Conservation (phyloP, 2,329 filamentous ascomycete species). For the Calonectria leucothoes region DNA sequence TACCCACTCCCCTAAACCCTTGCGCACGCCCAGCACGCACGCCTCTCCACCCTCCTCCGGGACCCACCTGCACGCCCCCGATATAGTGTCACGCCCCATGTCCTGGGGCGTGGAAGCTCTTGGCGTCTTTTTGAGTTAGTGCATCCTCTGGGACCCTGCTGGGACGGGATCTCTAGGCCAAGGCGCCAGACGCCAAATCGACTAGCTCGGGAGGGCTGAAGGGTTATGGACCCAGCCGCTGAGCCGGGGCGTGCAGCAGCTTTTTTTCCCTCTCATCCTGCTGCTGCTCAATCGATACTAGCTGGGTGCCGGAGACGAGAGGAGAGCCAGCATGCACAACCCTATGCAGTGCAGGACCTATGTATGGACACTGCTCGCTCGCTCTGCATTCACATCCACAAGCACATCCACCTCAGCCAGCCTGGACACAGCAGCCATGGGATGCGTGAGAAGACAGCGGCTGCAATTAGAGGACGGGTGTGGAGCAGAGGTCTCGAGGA, state of each 20-base stretch:
- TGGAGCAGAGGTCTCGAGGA: neutral
- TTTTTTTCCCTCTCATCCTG: neutral
- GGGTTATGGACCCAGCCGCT: conserved; percentile 43
- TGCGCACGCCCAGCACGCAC: neutral
- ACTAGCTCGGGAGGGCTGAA: conserved; percentile 54
- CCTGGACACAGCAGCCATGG: neutral
- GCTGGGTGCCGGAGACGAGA: conserved; percentile 11
- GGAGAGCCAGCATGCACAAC: conserved; percentile 3
- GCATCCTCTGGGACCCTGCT: conserved; percentile 33
- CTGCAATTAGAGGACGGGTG: neutral
- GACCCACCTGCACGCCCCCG: neutral
- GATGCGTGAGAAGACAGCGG: neutral
- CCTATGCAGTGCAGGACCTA: neutral
- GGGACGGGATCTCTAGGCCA: conserved; percentile 46
- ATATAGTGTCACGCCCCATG: neutral
- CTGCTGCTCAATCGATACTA: neutral
- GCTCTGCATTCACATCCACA: neutral
- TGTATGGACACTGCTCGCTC: neutral
- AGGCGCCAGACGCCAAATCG: conserved; percentile 39
- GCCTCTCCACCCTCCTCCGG: neutral
- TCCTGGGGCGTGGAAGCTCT: conserved; percentile 26
- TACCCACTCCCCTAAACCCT: conserved; percentile 3
- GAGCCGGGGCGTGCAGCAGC: conserved; percentile 22
- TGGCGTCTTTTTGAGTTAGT: conserved; percentile 34
- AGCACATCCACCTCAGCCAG: neutral